Evolutionary conservation across 345 rosid genomes (phyloP), one percentile per base, ranked within the genome.

Genomic region (Hevea brasiliensis): DNA sequence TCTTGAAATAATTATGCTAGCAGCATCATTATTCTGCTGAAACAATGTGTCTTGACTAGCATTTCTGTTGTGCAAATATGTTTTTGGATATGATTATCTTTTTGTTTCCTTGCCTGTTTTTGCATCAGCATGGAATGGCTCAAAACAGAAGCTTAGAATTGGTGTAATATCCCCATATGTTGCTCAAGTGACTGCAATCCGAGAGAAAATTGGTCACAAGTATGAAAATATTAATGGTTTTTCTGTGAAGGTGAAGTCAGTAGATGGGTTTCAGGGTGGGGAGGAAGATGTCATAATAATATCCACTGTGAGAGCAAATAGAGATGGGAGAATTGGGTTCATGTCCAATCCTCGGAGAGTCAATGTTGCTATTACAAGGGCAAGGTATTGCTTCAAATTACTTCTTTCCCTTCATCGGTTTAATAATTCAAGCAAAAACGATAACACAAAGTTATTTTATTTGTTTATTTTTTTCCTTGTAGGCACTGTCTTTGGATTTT

Each of bases 401-500:
- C 2, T 18, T 45, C 24, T 47, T 18, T 60, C 20, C n/a, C 35
- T 44, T 3, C 14, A 0, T 26, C 11, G 7, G 23, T 56, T 23
- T 54, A 21, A 11, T 24, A n/a, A 3, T 54, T 21, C 37, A 13
- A 42, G 50, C 24, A 32, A 57, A 9, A 24, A 17, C 0, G n/a
- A n/a, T n/a, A n/a, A n/a, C n/a, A n/a, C n/a, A n/a, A n/a, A n/a
- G n/a, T n/a, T n/a, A n/a, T n/a, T 4, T 23, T 61, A 18, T 1
- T 35, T 32, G 8, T 51, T 26, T 27, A 4, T 64, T 64, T 65
- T 53, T 61, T 42, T 13, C 35, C 21, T 47, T 66, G 3, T 48
- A 86, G 92, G 78, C 81, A 84, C 40, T 71, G 89, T 62, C 84
- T 86, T 23, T 86, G 89, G 92, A 84, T 88, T 76, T 65, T 86